phyloP scores from a whole-genome alignment of 805 yeast genomes.

The Sungouiella thailandica region DNA sequence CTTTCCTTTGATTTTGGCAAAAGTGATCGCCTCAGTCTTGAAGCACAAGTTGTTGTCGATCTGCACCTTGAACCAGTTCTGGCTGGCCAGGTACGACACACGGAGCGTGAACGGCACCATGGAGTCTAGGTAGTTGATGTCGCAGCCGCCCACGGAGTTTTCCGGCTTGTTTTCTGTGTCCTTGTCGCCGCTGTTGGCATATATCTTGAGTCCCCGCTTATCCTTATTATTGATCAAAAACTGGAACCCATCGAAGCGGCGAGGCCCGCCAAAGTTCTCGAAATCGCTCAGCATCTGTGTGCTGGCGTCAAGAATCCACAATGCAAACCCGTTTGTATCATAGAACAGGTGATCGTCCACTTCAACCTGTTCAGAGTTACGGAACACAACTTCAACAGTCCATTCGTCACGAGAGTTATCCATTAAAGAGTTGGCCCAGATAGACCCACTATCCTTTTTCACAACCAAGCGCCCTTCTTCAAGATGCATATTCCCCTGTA shows the following conservation, averaged over 20 bases:
- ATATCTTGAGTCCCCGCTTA: conserved; percentile 52
- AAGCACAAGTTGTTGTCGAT: conserved; percentile 68
- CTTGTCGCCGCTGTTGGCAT: conserved; percentile 53
- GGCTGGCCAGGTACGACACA: conserved; percentile 48
- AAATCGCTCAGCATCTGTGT: conserved; percentile 15
- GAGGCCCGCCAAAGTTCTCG: conserved; percentile 51
- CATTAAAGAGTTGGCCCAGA: conserved; percentile 36
- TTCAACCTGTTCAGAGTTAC: conserved; percentile 47
- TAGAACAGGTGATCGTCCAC: conserved; percentile 23
- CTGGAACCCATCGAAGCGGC: conserved; percentile 58
- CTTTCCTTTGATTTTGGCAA: conserved; percentile 33
- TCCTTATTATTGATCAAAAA: conserved; percentile 48
- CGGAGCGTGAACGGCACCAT: conserved; percentile 69
- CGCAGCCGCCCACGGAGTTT: conserved; percentile 50
- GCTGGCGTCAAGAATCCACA: conserved; percentile 45
- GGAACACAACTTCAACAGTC: conserved; percentile 58
- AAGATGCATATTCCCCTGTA: conserved; percentile 34
- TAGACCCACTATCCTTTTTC: conserved; percentile 34
- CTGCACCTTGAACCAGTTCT: conserved; percentile 54
- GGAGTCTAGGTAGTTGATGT: conserved; percentile 58
- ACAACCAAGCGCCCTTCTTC: conserved; percentile 49
- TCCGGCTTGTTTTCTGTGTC: conserved; percentile 23
- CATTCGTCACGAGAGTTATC: conserved; percentile 33
- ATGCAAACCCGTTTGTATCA: conserved; percentile 49
- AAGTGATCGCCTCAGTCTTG: conserved; percentile 50